Base-by-base conservation (phyloP, 164 flowering plant species). In the Vitis rotundifolia region DNA sequence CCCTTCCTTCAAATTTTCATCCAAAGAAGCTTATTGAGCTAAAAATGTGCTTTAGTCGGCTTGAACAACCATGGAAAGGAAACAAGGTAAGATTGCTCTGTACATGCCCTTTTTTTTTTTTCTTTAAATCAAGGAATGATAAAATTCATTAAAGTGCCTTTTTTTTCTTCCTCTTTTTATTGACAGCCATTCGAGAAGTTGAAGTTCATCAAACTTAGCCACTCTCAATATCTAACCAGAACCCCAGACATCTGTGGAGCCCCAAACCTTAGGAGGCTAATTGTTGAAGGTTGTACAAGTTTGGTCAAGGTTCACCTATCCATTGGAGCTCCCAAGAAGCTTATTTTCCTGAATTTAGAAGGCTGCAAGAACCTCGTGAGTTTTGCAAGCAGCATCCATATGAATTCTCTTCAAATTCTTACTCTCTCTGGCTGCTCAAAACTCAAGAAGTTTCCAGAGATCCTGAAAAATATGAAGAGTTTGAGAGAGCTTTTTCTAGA, bases 281-380 rank as follows among this genome's bases (percentile, higher is more conserved):
- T 47, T 59, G 76, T 77, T 44, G 63, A 71, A 28, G 66, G 67
- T 26, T 74, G 80, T 44, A 65, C 48, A 31, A 60, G 10, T 1
- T 61, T 80, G 52, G 31, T 14, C 19, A 57, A 68, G 29, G 50
- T 80, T 61, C 77, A 72, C 28, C 52, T 66, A 18, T 75, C 83
- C 12, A 11, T 77, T 48, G 73, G 75, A 13, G 5, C 4, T 49
- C 75, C 66, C 5, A 59, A 68, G 12, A 57, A 28, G 51, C 77
- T 79, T 16, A n/a, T 9, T 5, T 13, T 44, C 14, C 28, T 80
- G 54, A 74, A 56, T 14, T 19, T 80, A 26, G 15, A 9, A 15
- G 49, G 68, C 58, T 79, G 79, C 49, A 31, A 9, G 19, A 66
- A 18, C 12, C 71, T 79, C 14, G n/a, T 10, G 9, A 69, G 12